Percentiles rank a stretch among this genome's conserved stretches.
phyloP scores from a whole-genome alignment of 306 rosid species.

The Glycine tomentella region DNA sequence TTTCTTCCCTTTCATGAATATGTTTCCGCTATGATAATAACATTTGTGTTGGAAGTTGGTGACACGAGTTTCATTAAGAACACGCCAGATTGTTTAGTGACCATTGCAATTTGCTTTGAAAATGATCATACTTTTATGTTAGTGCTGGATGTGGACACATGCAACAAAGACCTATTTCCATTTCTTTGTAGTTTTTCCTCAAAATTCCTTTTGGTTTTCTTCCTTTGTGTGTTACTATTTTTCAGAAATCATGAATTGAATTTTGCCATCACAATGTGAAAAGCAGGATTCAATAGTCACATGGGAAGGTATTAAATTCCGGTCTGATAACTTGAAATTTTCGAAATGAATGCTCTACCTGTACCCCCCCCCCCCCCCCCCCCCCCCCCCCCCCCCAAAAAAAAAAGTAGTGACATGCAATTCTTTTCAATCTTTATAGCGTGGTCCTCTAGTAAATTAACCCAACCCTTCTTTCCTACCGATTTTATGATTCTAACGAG shows the following conservation, averaged over 20 bases:
- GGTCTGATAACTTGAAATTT: conserved; percentile 2
- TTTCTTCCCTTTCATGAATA: conserved; percentile 40
- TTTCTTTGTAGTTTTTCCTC: neutral
- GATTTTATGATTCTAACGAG: conserved; percentile 30
- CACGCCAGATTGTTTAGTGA: conserved; percentile 35
- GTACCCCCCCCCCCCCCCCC: no score
- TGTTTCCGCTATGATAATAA: conserved; percentile 35
- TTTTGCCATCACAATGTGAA: neutral
- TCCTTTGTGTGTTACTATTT: neutral
- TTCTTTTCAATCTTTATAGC: neutral
- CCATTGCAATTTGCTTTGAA: conserved; percentile 32
- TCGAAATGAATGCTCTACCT: conserved; percentile 35
- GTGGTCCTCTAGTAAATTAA: conserved; percentile 43
- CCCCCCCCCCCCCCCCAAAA: neutral
- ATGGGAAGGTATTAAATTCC: conserved; percentile 45
- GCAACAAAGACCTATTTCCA: conserved; percentile 24
- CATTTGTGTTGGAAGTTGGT: conserved; percentile 48
- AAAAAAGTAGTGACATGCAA: neutral
- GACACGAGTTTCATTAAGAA: conserved; percentile 47
- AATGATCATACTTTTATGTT: conserved; percentile 23
- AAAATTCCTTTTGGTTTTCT: conserved; percentile 2
- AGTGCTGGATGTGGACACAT: conserved; percentile 44
- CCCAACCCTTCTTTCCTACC: neutral
- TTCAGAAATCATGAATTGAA: conserved; percentile 13
- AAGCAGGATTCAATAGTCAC: conserved; percentile 34